Evolutionary conservation across 495 filamentous ascomycete species (phyloP), one percentile per base, ranked within the genome.

Genomic region (Penicillium soppii): DNA sequence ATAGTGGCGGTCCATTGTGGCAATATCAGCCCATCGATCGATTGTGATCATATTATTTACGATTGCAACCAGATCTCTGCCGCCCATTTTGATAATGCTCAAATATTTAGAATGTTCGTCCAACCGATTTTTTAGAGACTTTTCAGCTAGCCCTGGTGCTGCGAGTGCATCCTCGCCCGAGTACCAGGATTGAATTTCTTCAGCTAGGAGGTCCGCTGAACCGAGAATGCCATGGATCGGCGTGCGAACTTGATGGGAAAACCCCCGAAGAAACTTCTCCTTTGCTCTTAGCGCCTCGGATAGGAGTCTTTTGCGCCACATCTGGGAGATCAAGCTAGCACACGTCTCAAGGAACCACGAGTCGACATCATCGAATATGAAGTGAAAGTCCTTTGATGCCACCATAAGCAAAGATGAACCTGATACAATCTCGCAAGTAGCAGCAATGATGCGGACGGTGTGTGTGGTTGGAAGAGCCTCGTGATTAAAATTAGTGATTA

Each of bases 241-340:
- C 5, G 56, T 59, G 0, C 56, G 47, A 2, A 59, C 47, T 26
- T 59, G 56, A 41, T 59, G 56, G 3, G 56, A 59, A 37, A 59
- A 52, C n/a, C 41, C 56, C 12, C 43, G 52, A 2, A 55, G 38
- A n/a, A 59, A 55, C n/a, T 54, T 59, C 35, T 59, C 56, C n/a
- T 59, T 59, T 29, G 52, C 48, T 36, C 33, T 48, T 43, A 55
- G 26, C 7, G 43, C 56, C 22, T 59, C 56, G 35, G 23, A 29
- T 6, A 55, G 26, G 13, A 55, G 38, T 2, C 29, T 29, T 33
- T 52, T 40, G 25, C 35, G 56, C 56, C 56, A 55, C 25, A 55
- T 48, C 38, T 59, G 47, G 9, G 56, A 52, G 8, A 59, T 21
- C 16, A 49, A 15, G 9, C 33, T 39, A 1, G 56, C 56, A 15